A percentile compares a stretch with the other conserved stretches of the same genome.
Evolutionary conservation across 306 rosid genomes (phyloP).

Genomic region (Acacia crassicarpa): DNA sequence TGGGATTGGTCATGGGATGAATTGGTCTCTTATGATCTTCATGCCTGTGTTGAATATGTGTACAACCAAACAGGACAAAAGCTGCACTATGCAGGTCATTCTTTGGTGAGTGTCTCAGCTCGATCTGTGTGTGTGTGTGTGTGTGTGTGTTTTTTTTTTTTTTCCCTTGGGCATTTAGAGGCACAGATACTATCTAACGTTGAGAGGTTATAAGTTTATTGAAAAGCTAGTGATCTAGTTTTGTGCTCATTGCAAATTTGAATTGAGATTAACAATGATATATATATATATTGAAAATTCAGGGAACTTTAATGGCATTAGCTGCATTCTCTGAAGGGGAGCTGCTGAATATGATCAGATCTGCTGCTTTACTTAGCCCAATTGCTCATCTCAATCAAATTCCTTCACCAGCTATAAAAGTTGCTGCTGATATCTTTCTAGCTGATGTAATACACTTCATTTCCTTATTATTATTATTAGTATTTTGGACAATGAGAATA

Average conservation of each 20-base stretch:
- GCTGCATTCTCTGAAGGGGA: slow-evolving; percentile 58
- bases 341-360: slow-evolving; percentile 50
- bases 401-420: slow-evolving; percentile 43
- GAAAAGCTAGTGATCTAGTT: too few relatives aligned
- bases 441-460: slow-evolving; percentile 46
- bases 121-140: too few relatives aligned
- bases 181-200: too few relatives aligned
- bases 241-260: too few relatives aligned
- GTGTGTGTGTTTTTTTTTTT: too few relatives aligned
- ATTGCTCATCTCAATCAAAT: slow-evolving; percentile 69
- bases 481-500: not conserved
- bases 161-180: too few relatives aligned
- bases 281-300: slow-evolving; percentile 9
- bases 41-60: slow-evolving; percentile 69
- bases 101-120: slow-evolving; percentile 46
- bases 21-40: slow-evolving; percentile 65
- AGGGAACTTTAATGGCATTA: slow-evolving; percentile 77
- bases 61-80: slow-evolving; percentile 56
- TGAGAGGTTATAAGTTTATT: too few relatives aligned
- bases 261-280: too few relatives aligned
- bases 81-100: slow-evolving; percentile 75
- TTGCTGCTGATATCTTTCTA: slow-evolving; percentile 52
- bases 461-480: not conserved
- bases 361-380: slow-evolving; percentile 77
- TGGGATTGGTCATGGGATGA: slow-evolving; percentile 98